A percentile compares a stretch with the other conserved stretches of the same genome.
Conservation (phyloP, 1,139 yeast species). For the Diutina siamensis region DNA sequence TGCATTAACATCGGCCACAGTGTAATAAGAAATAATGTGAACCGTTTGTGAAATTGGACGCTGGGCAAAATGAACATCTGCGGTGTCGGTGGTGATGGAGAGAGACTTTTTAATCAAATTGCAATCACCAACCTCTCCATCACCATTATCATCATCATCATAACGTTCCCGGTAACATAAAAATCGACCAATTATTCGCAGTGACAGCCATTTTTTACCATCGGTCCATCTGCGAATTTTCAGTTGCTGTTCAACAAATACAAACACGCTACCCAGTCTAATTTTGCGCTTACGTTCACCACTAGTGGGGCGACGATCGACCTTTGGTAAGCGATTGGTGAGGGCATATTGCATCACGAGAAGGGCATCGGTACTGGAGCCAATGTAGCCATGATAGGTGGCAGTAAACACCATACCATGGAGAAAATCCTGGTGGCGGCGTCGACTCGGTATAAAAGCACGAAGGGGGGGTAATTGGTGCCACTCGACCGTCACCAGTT, state of each 20-base stretch:
- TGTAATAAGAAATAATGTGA: neutral
- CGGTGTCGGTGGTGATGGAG: neutral
- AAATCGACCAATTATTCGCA: slow-evolving; percentile 1
- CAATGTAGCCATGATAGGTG: slow-evolving; percentile 2
- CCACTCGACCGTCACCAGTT: too few relatives aligned
- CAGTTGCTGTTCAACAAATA: neutral
- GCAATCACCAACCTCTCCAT: neutral
- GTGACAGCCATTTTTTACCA: neutral
- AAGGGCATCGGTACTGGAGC: neutral
- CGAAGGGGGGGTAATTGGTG: too few relatives aligned
- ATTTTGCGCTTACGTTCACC: neutral
- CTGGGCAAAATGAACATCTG: too few relatives aligned
- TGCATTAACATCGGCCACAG: neutral
- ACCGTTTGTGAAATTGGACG: neutral
- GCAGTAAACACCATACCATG: neutral
- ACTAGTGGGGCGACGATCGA: neutral
- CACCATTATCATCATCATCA: too few relatives aligned
- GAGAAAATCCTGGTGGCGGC: too few relatives aligned
- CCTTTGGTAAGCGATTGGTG: neutral
- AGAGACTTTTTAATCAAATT: neutral
- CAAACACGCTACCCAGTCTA: slow-evolving; percentile 3
- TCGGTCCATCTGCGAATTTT: slow-evolving; percentile 2
- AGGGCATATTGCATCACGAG: neutral
- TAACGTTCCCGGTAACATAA: neutral
- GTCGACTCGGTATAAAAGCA: too few relatives aligned